Conservation (phyloP, 306 rosid species). For the Dalbergia cultrata region DNA sequence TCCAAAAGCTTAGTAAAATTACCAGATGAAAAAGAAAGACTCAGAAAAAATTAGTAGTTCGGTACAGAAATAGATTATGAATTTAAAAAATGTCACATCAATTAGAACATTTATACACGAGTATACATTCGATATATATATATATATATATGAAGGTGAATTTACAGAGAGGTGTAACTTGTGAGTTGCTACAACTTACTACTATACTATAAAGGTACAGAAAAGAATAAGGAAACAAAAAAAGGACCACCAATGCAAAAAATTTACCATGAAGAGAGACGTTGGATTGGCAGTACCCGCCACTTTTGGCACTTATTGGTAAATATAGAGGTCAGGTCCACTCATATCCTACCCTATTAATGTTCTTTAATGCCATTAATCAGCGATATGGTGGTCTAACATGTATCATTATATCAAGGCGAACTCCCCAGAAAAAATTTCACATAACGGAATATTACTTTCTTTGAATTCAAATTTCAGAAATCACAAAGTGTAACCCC, state of each 20-base stretch:
- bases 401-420: neutral
- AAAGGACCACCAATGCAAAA: conserved; percentile 29
- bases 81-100: no score
- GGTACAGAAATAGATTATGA: no score
- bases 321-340: conserved; percentile 13
- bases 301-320: conserved; percentile 12
- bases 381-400: neutral
- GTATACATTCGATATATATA: no score
- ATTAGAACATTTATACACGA: no score
- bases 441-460: neutral
- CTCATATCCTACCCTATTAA: neutral
- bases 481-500: neutral
- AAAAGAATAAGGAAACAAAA: neutral
- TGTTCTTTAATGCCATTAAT: neutral
- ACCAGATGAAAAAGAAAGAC: no score
- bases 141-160: neutral
- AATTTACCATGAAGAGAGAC: conserved; percentile 46
- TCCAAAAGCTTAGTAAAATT: no score
- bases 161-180: neutral
- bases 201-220: no score
- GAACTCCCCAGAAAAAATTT: neutral
- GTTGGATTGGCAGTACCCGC: conserved; percentile 53
- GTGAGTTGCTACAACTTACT: neutral
- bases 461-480: conserved; percentile 1
- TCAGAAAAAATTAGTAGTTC: no score